Base-by-base conservation (phyloP, 192 early-diverging fungal species). In the Podila epigama region DNA sequence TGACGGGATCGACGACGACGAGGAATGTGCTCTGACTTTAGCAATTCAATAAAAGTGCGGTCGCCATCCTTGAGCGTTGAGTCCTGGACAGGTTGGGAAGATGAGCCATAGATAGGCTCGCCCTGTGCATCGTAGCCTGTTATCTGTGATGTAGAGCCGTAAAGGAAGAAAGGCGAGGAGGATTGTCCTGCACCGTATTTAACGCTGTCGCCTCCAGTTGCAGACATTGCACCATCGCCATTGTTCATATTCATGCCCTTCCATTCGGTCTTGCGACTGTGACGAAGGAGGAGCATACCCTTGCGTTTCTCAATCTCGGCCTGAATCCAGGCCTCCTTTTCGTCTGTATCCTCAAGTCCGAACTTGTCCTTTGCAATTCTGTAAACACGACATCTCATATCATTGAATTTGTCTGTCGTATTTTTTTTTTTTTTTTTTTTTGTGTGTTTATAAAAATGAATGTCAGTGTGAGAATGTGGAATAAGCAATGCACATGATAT, bases 331-430 rank as follows among this genome's bases (percentile, higher is more conserved):
- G 85, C 82, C 41, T 89, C 86, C 16, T 87, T 84, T 54, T 87
- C 88, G 0, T 82, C 70, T 20, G 85, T 85, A 28, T 88, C 86
- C 5, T 84, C 81, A 9, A 86, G 85, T 27, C 89, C 91, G 80
- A 85, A 92, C 51, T 83, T 85, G 58, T 84, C 86, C 0, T 82
- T 78, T 3, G 87, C 89, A 62, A 88, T 78, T 2, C 88, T 83
- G 70, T 92, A 92, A 2, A 92, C 91, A 52, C 91, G 89, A 57
- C 91, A 92, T 5, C 91, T 77, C 72, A 92, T 77, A 51, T 92
- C 91, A 53, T 92, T 92, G 44, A 87, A 80, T 33, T 86, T 70
- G 56, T 92, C 72, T 77, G 7, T 32, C 34, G 28, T 25, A 27
- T 31, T 28, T 32, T 58, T 5, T 15, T 8, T n/a, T 37, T 8